These are phyloP conservation scores for Leccinum subgranulosum DNA, from an alignment of 768 basidiomycete genomes.

Conservation along the genomic window DNA sequence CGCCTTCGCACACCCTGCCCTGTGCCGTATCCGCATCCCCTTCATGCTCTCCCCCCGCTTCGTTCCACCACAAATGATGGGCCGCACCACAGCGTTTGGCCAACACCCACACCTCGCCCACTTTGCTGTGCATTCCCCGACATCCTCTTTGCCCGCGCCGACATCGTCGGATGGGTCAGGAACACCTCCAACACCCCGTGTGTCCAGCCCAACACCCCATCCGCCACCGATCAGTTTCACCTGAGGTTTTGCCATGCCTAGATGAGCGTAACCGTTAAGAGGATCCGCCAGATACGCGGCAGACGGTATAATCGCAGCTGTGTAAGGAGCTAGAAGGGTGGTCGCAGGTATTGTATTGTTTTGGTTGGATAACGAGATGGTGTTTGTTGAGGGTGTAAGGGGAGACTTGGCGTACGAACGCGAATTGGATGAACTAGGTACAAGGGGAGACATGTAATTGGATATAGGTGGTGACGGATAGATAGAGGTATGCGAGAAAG, in stretches of 20 bases:
- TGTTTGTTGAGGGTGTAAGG: constrained; percentile 36
- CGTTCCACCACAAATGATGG: constrained; percentile 36
- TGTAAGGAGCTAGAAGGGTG: constrained; percentile 60
- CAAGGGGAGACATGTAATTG: constrained; percentile 17
- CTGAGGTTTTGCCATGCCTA: constrained; percentile 80
- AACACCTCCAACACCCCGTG: constrained; percentile 61
- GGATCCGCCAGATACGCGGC: constrained; percentile 72
- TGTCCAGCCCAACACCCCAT: constrained; percentile 75
- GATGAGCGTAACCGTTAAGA: constrained; percentile 80
- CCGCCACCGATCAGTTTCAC: constrained; percentile 80
- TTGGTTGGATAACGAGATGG: constrained; percentile 44
- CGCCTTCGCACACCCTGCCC: constrained; percentile 14
- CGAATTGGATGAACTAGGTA: constrained; percentile 19
- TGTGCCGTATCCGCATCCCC: constrained; percentile 17
- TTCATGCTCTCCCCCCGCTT: constrained; percentile 17
- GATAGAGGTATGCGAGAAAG: constrained; percentile 18
- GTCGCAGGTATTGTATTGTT: constrained; percentile 52
- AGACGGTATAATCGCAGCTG: constrained; percentile 62
- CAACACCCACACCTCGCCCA: constrained; percentile 52
- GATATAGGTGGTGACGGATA: constrained; percentile 28
- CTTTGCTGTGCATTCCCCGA: constrained; percentile 44
- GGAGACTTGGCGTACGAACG: constrained; percentile 23
- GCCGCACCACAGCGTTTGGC: constrained; percentile 46
- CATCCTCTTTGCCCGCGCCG: constrained; percentile 36
- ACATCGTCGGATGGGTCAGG: constrained; percentile 22